Evolutionary conservation across 768 basidiomycete genomes (phyloP).

Genomic region (Thelephora aurantiotincta): DNA sequence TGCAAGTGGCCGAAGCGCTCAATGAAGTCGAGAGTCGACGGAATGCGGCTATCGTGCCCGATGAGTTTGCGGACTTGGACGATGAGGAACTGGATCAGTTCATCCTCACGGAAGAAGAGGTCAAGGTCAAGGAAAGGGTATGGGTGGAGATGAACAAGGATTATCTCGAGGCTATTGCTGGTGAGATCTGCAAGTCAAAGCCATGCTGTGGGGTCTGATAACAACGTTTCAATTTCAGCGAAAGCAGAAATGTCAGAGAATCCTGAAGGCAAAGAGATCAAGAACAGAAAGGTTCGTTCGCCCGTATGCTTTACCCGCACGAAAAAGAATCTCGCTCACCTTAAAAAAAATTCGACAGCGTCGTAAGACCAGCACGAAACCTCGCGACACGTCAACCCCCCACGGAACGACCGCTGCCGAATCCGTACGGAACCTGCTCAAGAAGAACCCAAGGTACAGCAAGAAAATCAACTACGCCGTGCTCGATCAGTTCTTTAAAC

Average conservation of each 20-base stretch:
- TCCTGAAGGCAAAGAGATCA: slow-evolving; percentile 24
- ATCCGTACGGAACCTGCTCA: slow-evolving; percentile 61
- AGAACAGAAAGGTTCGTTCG: slow-evolving; percentile 72
- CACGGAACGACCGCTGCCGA: slow-evolving; percentile 63
- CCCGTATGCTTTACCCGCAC: slow-evolving; percentile 7
- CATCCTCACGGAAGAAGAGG: slow-evolving; percentile 66
- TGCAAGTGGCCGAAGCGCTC: slow-evolving; percentile 44
- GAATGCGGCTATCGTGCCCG: slow-evolving; percentile 29
- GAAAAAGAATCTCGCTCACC: neutral
- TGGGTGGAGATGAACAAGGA: slow-evolving; percentile 93
- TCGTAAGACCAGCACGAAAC: slow-evolving; percentile 49
- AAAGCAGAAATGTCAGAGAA: slow-evolving; percentile 41
- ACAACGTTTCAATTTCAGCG: slow-evolving; percentile 32
- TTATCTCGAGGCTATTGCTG: slow-evolving; percentile 78
- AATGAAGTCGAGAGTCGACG: slow-evolving; percentile 55
- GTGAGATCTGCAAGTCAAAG: slow-evolving; percentile 25
- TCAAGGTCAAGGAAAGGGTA: slow-evolving; percentile 74
- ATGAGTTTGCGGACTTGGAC: slow-evolving; percentile 68
- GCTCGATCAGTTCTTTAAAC: slow-evolving; percentile 57
- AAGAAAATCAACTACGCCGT: slow-evolving; percentile 92
- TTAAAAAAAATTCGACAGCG: slow-evolving; percentile 27
- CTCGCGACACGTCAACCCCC: slow-evolving; percentile 62
- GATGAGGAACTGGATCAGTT: slow-evolving; percentile 83
- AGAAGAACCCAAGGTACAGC: slow-evolving; percentile 80
- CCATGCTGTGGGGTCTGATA: slow-evolving; percentile 21